Base-by-base conservation (phyloP, 1,284 basidiomycete genomes). In the Cutaneotrichosporon curvatum region DNA sequence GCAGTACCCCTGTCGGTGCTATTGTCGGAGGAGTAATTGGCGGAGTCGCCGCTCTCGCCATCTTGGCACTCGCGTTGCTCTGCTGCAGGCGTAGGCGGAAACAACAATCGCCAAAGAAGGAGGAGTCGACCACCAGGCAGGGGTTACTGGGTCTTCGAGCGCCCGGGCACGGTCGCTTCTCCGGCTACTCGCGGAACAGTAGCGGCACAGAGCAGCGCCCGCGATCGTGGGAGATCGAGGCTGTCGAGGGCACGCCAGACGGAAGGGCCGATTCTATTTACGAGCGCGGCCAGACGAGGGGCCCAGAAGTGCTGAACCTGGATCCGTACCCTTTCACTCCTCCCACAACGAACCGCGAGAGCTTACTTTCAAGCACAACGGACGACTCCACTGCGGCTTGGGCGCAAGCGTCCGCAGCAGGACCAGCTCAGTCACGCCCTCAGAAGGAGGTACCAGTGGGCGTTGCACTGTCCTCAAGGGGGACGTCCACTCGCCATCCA, bases 21-120 rank as follows among this genome's bases (percentile, higher is more conserved):
- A 50, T 52, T 15, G 45, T 46, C 10, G 53, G 53, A 3, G 53
- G 38, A 6, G 53, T 47, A 6, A 36, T 51, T 2, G 53, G 53
- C 21, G 45, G 35, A 3, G 18, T 43, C 11, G 25, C 30, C 3
- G 52, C 22, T 5, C 43, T 50, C 9, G 18, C 41, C 15, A 10
- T 57, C 15, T n/a, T 39, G 2, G 45, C 36, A 4, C n/a, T 44
- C 4, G 20, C 38, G 11, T 37, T 37, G 15, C 20, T 49, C 39
- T 45, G 42, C 32, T 45, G 44, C 31, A 32, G 41, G 3, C 46
- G 51, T 9, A 30, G 34, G 28, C 41, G 36, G 33, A 22, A 37
- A 23, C 16, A 21, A 9, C 19, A 32, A 23, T 31, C 16, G 28
- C n/a, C 15, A 4, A 23, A 23, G n/a, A 15, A 34, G 3, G 30